A percentile compares a stretch with the other conserved stretches of the same genome.
Evolutionary conservation across 768 basidiomycete genomes (phyloP).

Genomic region (Hygrophorus pudorinus): DNA sequence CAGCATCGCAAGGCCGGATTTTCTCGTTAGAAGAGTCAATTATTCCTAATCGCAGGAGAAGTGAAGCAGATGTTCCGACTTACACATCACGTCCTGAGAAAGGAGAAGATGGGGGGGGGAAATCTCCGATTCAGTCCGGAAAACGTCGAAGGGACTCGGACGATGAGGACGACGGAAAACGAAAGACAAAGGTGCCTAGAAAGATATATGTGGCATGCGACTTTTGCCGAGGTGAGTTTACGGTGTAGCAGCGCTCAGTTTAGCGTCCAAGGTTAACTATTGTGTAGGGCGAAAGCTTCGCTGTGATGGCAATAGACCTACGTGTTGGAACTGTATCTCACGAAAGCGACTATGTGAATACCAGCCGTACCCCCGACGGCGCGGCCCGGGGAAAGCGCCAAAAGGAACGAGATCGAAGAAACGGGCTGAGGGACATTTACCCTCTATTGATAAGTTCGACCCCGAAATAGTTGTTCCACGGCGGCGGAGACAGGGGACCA

Average conservation of each 20-base stretch:
- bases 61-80: conserved; percentile 10
- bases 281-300: conserved; percentile 59
- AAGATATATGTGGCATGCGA: conserved; percentile 64
- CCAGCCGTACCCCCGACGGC: conserved; percentile 30
- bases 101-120: conserved; percentile 17
- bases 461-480: too few species aligned
- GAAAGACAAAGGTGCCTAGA: conserved; percentile 21
- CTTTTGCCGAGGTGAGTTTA: conserved; percentile 58
- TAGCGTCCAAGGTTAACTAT: not conserved
- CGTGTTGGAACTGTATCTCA: conserved; percentile 51
- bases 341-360: conserved; percentile 15
- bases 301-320: conserved; percentile 58
- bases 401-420: conserved; percentile 46
- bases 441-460: conserved; percentile 11
- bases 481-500: too few species aligned
- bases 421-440: conserved; percentile 29
- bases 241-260: not conserved
- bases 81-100: conserved; percentile 12
- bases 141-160: conserved; percentile 21
- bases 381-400: conserved; percentile 69
- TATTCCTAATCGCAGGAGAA: not conserved
- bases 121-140: conserved; percentile 17
- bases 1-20: too few species aligned
- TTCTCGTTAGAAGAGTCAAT: too few species aligned
- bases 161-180: conserved; percentile 17